Base-by-base conservation (phyloP, 2,329 filamentous ascomycete genomes). In the Nannizzia gypsea region DNA sequence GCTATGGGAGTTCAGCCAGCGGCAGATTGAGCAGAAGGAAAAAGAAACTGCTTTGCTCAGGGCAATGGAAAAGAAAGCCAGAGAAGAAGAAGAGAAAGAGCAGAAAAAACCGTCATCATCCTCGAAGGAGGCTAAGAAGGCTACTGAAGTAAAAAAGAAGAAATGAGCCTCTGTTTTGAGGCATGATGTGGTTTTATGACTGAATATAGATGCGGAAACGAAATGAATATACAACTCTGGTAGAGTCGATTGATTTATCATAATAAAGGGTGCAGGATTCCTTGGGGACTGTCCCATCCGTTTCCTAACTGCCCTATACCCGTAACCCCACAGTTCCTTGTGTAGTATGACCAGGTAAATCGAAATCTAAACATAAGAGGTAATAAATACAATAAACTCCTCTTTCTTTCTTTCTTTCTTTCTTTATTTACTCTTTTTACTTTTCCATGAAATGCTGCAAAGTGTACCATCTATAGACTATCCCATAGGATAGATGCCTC, bases 1-100 rank as follows among this genome's bases (percentile, higher is more conserved):
- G 71, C 77, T 99, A 15, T 99, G 92, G 92, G 83, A 95, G 69
- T 85, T 88, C 61, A 96, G 88, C 69, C 91, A 96, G 68, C 84
- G 83, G 69, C 82, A 95, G 64, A 86, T 97, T 60, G 86, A 95
- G 71, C 81, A 81, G 66, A 82, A 86, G 13, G 91, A 97, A 73
- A 95, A 89, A 76, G 83, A 87, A 69, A 83, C 86, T 24, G 90
- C 90, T 6, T 74, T 83, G 56, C 81, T 79, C 60, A 74, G 83
- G 61, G 81, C 80, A 54, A 71, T 78, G 60, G 77, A 77, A 64
- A 87, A 86, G 72, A 84, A 81, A 64, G 71, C 72, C 60, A 66
- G 65, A 34, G 72, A 76, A 60, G 63, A 52, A 17, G 36, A 22
- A 31, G 61, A 64, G 17, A 56, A 60, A 17, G 20, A 46, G 2